Evolutionary conservation across 192 early-diverging fungal species (phyloP), one percentile per base, ranked within the genome.

Genomic region (Coemansia sp.): DNA sequence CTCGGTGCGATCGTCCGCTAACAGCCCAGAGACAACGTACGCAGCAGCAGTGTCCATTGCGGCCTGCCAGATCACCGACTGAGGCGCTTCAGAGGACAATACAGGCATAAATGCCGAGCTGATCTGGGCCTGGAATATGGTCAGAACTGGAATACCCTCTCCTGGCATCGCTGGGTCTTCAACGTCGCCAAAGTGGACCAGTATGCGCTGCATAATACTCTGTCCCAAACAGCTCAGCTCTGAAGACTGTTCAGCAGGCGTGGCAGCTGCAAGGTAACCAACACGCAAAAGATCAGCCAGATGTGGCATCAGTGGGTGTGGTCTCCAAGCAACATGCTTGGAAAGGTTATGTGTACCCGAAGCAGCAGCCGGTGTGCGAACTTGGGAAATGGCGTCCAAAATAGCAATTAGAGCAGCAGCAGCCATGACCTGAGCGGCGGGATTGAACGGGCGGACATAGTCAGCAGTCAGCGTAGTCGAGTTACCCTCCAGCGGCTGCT

Each of bases 121-220:
- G 45, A 99, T 90, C 66, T 98, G 95, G 0, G 95, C 93, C 68
- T 94, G 90, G 70, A 96, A 97, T 54, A 97, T 93, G 55, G 88
- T 89, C 49, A 99, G 78, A 0, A 98, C 66, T 0, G 88, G 80
- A 45, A 89, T 85, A 0, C 55, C 48, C 5, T 66, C 63, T 39
- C 86, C 94, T 14, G 87, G 88, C 53, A 89, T 85, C 43, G 94
- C 94, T 3, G 97, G 94, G 79, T 99, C 97, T n/a, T 80, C 77
- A 0, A 90, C 87, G 11, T 66, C 53, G 13, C 84, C 57, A 71
- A 91, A 97, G 71, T 81, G 74, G 57, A 85, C 84, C 24, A 97
- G 82, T 3, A 98, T 63, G 18, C 87, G 86, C 56, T 89, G 83
- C 37, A 99, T 68, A 18, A 99, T 68, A 10, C 65, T 63, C 34